Base-by-base conservation (phyloP, 106 monocot species). In the Dendrobium officinale region DNA sequence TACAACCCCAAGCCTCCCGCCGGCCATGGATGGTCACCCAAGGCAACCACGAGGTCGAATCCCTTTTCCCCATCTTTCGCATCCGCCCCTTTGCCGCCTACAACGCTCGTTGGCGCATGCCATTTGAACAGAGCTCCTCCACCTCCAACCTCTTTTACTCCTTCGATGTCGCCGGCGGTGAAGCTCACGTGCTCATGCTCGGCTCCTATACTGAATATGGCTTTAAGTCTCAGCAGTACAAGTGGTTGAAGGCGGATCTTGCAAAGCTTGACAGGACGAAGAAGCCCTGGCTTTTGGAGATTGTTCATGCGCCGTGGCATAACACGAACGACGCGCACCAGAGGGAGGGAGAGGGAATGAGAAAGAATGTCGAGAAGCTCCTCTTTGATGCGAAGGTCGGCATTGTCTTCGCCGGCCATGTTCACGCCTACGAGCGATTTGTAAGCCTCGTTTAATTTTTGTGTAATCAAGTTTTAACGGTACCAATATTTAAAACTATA, bases 21-120 rank as follows among this genome's bases (percentile, higher is more conserved):
- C 77, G 93, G 18, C 96, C 96, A 10, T 93, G 96, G 96, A 96
- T 96, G 96, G 91, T 93, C 26, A 92, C 92, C 0, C 79, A 91
- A 73, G 96, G 96, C 33, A 96, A 96, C 93, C 96, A 96, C 40
- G 96, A 96, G 80, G 72, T 90, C 24, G 96, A 96, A 77, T 41
- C 75, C 24, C 44, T 87, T 67, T 74, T 84, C 3, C 18, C 85
- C 44, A 40, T 90, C 42, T 27, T 82, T 24, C 41, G 41, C 42
- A 31, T 54, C 48, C 72, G 58, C 4, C 81, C 88, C 64, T 96
- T 96, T 55, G 73, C 44, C 0, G 51, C 96, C 19, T 96, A 93
- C 88, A 92, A 93, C 79, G 87, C 93, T 0, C 80, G 93, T 43
- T 93, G 93, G 93, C 82, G 74, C 20, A 92, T 91, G 91, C 84